Conservation (phyloP, 2,329 filamentous ascomycete species). For the Aspergillus fijiensis region DNA sequence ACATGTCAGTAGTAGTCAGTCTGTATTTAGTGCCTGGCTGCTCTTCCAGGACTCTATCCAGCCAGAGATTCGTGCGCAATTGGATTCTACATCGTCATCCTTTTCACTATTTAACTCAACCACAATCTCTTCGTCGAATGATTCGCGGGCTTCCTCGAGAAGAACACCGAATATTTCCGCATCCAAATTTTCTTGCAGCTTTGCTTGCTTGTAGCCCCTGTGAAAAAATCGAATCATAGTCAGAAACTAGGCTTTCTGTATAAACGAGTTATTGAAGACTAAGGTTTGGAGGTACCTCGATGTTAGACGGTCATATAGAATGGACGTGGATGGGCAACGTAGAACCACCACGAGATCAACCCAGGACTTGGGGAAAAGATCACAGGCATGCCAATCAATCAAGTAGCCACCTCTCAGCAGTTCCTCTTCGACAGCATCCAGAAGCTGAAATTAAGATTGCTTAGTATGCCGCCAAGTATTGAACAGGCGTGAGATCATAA, state of each 20-base stretch:
- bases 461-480: neutral
- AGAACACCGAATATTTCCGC: conserved; percentile 97
- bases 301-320: conserved; percentile 80
- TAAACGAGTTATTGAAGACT: neutral
- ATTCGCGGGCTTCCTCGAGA: conserved; percentile 82
- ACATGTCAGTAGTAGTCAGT: conserved; percentile 20
- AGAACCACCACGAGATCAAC: conserved; percentile 93
- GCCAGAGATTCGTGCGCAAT: conserved; percentile 76
- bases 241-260: conserved; percentile 4
- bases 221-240: neutral
- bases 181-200: conserved; percentile 94
- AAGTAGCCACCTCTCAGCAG: conserved; percentile 77
- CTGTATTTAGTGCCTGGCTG: conserved; percentile 32
- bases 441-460: conserved; percentile 50
- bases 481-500: neutral
- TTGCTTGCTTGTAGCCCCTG: conserved; percentile 78
- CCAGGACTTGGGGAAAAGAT: conserved; percentile 89
- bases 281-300: conserved; percentile 55
- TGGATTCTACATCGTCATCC: conserved; percentile 81
- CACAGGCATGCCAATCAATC: conserved; percentile 98
- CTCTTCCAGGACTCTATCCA: conserved; percentile 85
- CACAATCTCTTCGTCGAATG: conserved; percentile 82
- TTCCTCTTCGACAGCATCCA: conserved; percentile 86
- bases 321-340: conserved; percentile 70
- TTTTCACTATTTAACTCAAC: conserved; percentile 83